phyloP scores from a whole-genome alignment of 768 basidiomycete genomes.

The Pilatotrama ljubarskyi region DNA sequence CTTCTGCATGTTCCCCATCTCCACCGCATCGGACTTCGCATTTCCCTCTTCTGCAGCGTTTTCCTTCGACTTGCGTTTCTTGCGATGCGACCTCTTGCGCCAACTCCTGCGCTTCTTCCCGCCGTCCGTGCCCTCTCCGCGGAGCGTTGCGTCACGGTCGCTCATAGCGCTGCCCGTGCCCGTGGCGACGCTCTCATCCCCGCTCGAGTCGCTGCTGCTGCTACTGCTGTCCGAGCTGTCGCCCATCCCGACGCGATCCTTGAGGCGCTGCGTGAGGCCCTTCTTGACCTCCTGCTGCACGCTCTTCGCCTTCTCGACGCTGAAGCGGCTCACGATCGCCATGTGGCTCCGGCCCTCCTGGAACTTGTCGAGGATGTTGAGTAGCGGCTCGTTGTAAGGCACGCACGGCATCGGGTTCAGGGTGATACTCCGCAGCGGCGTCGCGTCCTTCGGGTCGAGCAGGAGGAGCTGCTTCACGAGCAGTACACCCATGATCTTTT shows the following conservation, averaged over 20 bases:
- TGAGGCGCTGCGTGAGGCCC: slow-evolving; percentile 71
- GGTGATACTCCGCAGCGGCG: slow-evolving; percentile 72
- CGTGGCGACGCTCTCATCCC: slow-evolving; percentile 11
- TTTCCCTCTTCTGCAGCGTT: slow-evolving; percentile 17
- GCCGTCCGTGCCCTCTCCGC: slow-evolving; percentile 16
- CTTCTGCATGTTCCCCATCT: slow-evolving; percentile 24
- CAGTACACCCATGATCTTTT: slow-evolving; percentile 80
- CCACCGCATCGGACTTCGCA: slow-evolving; percentile 24
- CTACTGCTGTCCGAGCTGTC: slow-evolving; percentile 49
- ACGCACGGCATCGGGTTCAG: slow-evolving; percentile 81
- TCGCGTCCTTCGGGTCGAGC: slow-evolving; percentile 82
- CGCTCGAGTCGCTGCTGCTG: slow-evolving; percentile 40
- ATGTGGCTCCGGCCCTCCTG: slow-evolving; percentile 87
- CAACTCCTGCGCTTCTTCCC: slow-evolving; percentile 24
- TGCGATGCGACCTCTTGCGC: slow-evolving; percentile 13
- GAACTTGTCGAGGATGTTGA: slow-evolving; percentile 80
- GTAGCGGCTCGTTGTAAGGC: slow-evolving; percentile 77
- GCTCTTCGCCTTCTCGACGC: slow-evolving; percentile 66
- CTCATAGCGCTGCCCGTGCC: slow-evolving; percentile 17
- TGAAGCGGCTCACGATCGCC: slow-evolving; percentile 81
- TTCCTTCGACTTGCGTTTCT: slow-evolving; percentile 16
- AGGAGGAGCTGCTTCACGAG: slow-evolving; percentile 77
- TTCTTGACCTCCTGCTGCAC: slow-evolving; percentile 79
- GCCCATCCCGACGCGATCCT: slow-evolving; percentile 69
- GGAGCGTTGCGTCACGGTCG: slow-evolving; percentile 27